phyloP scores from a whole-genome alignment of 1,284 basidiomycete genomes.

The Wallemia ichthyophaga region DNA sequence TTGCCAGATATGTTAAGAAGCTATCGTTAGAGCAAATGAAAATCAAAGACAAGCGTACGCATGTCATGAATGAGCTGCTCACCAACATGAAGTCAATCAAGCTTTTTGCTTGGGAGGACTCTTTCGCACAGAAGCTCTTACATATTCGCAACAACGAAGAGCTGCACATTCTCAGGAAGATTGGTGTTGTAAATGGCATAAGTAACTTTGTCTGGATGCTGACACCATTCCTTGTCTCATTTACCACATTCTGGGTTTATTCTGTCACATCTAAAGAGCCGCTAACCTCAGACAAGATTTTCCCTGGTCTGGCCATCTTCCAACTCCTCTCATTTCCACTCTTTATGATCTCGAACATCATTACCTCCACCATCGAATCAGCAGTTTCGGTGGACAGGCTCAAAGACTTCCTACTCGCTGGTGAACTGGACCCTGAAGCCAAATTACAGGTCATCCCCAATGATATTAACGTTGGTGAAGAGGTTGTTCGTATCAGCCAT shows the following conservation, averaged over 20 bases:
- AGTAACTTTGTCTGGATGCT: constrained; percentile 10
- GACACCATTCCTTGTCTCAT: constrained; percentile 36
- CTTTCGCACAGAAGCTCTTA: constrained; percentile 42
- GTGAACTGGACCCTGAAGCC: constrained; percentile 51
- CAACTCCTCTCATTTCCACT: constrained; percentile 67
- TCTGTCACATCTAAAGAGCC: constrained; percentile 35
- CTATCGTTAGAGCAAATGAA: constrained; percentile 76
- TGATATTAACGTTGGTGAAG: constrained; percentile 27
- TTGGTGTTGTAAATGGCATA: constrained; percentile 32
- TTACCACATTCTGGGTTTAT: constrained; percentile 59
- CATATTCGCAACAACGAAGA: constrained; percentile 60
- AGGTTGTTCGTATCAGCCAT: constrained; percentile 35
- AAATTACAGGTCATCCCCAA: constrained; percentile 19
- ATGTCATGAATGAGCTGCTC: constrained; percentile 34
- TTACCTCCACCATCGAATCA: constrained; percentile 42
- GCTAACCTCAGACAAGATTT: constrained; percentile 67
- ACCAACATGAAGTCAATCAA: constrained; percentile 73
- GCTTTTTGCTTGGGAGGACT: constrained; percentile 37
- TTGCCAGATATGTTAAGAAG: constrained; percentile 41
- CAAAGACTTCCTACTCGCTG: constrained; percentile 39
- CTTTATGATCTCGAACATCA: constrained; percentile 26
- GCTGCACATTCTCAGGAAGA: constrained; percentile 44
- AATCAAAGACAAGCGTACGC: constrained; percentile 29
- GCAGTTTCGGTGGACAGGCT: constrained; percentile 57
- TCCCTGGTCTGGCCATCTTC: constrained; percentile 79